These are phyloP conservation scores for Phytophthora palmivora DNA, from an alignment of 352 stramenopile genomes.

Conservation along the genomic window DNA sequence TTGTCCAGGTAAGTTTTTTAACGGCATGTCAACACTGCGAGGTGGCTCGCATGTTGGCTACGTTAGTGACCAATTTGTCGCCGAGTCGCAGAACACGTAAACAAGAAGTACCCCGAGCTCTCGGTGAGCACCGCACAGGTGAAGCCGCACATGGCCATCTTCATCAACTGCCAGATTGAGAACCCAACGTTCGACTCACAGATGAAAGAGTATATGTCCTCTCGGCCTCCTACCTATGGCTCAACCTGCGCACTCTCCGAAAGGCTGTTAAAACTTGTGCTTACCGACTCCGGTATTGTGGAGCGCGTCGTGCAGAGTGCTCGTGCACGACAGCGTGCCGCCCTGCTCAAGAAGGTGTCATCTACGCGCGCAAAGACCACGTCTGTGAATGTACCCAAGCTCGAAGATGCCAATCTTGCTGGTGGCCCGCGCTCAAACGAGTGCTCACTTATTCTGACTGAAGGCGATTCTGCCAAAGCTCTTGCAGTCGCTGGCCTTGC, in stretches of 20 bases:
- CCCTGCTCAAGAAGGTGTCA: constrained; percentile 93
- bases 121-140: constrained; percentile 95
- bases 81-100: constrained; percentile 94
- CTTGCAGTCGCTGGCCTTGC: constrained; percentile 98
- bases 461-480: constrained; percentile 99
- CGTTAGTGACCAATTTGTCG: constrained; percentile 82
- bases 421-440: constrained; percentile 92
- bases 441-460: constrained; percentile 98
- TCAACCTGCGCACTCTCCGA: constrained; percentile 94
- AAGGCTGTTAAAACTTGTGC: constrained; percentile 95
- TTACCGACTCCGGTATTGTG: constrained; percentile 95
- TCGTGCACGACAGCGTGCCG: constrained; percentile 94
- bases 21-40: constrained; percentile 97
- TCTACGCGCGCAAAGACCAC: constrained; percentile 59
- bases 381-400: constrained; percentile 96
- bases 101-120: constrained; percentile 96
- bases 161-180: constrained; percentile 98
- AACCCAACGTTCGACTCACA: constrained; percentile 99
- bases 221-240: constrained; percentile 83
- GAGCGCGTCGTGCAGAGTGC: constrained; percentile 93
- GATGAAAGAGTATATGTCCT: constrained; percentile 99
- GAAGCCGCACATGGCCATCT: constrained; percentile 98
- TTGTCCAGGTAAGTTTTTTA: constrained; percentile 99
- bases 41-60: constrained; percentile 97
- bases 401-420: constrained; percentile 99